Evolutionary conservation across 2,329 filamentous ascomycete genomes (phyloP).

Genomic region (Ophiocordyceps polyrhachis-furcata): DNA sequence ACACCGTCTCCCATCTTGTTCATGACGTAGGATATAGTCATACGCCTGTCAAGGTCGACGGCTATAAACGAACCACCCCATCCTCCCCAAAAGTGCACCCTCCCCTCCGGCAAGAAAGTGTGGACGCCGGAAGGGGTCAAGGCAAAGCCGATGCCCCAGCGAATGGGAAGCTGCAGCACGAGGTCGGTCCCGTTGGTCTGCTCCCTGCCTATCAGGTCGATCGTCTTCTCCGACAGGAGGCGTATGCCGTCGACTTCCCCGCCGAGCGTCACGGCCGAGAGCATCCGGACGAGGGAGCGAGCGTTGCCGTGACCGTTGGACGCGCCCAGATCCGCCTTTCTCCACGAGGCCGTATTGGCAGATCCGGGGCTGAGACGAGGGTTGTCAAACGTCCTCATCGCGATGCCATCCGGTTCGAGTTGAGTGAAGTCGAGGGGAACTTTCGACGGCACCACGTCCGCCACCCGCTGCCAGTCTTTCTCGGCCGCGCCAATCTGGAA

Average conservation of each 20-base stretch:
- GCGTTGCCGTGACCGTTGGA: constrained; percentile 27
- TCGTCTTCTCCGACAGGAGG: constrained; percentile 20
- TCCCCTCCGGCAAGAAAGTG: not conserved
- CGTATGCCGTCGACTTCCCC: constrained; percentile 6
- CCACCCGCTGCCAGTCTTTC: constrained; percentile 20
- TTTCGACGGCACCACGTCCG: constrained; percentile 13
- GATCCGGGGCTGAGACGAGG: not conserved
- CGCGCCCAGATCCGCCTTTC: constrained; percentile 20
- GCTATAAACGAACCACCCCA: not conserved
- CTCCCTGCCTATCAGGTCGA: constrained; percentile 25
- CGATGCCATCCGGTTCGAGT: not conserved
- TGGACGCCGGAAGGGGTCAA: not conserved
- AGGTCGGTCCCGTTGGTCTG: constrained; percentile 15
- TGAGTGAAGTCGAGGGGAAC: constrained; percentile 3
- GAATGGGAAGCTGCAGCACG: not conserved
- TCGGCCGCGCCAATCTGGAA: constrained; percentile 25
- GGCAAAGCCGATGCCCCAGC: not conserved
- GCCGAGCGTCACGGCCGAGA: constrained; percentile 11
- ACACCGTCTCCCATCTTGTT: not conserved
- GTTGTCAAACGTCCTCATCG: not conserved
- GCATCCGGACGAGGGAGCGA: constrained; percentile 19
- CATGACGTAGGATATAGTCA: not conserved
- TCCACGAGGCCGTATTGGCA: constrained; percentile 14
- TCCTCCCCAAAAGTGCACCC: not conserved
- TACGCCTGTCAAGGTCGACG: not conserved